Conservation (phyloP, 1,284 basidiomycete species). For the Erythrobasidium hasegawianum region DNA sequence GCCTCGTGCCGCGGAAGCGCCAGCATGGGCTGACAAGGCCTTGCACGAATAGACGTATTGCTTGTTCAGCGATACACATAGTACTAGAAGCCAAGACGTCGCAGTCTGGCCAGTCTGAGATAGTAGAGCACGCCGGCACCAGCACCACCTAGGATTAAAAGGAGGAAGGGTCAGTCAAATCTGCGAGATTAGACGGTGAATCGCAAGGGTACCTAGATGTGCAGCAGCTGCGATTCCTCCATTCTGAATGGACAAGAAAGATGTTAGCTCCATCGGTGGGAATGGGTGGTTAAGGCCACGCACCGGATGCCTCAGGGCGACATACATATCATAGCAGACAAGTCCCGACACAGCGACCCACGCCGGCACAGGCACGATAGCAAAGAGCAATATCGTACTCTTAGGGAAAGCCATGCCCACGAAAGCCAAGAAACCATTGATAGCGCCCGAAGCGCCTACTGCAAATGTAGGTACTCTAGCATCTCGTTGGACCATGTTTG, state of each 20-base stretch:
- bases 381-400: slow-evolving; percentile 20
- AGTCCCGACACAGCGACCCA: slow-evolving; percentile 29
- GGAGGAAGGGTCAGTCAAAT: too few species aligned
- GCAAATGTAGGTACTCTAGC: background rate
- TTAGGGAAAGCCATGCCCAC: slow-evolving; percentile 26
- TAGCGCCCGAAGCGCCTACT: slow-evolving; percentile 24
- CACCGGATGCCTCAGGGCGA: slow-evolving; percentile 20
- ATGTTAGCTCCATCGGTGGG: too few species aligned
- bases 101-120: slow-evolving; percentile 4
- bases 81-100: background rate
- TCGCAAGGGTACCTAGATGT: slow-evolving; percentile 9
- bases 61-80: too few species aligned
- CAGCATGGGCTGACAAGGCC: too few species aligned
- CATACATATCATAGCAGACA: slow-evolving; percentile 27
- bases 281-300: background rate
- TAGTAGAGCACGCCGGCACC: slow-evolving; percentile 31
- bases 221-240: slow-evolving; percentile 25
- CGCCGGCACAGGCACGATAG: slow-evolving; percentile 22
- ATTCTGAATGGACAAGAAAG: slow-evolving; percentile 2
- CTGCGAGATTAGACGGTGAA: too few species aligned
- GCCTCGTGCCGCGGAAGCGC: too few species aligned
- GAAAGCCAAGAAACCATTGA: slow-evolving; percentile 25
- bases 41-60: too few species aligned
- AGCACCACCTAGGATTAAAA: slow-evolving; percentile 13
- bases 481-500: slow-evolving; percentile 8